Base-by-base conservation (phyloP, 805 yeast species). In the Sungouiella thailandica region DNA sequence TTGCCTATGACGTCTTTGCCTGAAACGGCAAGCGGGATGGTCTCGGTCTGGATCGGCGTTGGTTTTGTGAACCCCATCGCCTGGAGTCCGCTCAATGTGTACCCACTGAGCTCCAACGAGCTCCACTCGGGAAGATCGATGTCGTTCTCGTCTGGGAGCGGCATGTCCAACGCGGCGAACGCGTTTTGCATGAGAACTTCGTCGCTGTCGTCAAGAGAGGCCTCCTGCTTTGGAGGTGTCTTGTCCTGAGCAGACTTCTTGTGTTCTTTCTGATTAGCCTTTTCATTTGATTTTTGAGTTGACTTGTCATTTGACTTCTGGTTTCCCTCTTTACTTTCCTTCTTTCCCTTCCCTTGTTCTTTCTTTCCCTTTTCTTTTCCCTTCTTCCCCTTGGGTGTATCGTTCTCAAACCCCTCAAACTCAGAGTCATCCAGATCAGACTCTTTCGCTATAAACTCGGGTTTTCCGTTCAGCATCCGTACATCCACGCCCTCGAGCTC, bases 401-500 rank as follows among this genome's bases (percentile, higher is more conserved):
- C 43, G 19, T 50, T 55, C 15, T 42, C 57, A 25, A 53, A 52
- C 1, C 60, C 63, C 4, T 54, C 45, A 30, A 52, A 50, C 34
- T 53, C 57, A 27, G 52, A 58, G 11, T 41, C 50, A n/a, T 52
- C 58, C 4, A 30, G 25, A n/a, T 41, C 50, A 14, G 31, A 27
- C 6, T 60, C 64, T 32, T 55, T 57, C 11, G 58, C 58, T 7
- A 59, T 46, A 49, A 81, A 83, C 34, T 74, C 73, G 0, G 82
- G 78, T 32, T 67, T 62, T 10, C 95, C 96, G 41, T 84, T 66
- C 2, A 77, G 74, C 35, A 79, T 69, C 39, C 83, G 77, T 5
- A 90, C 89, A 49, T 74, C 89, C 22, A 90, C 97, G 28, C 96
- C 97, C 37, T 87, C 96, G 32, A 93, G 71, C 55, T 90, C 97